Evolutionary conservation across 768 basidiomycete genomes (phyloP).

Genomic region (Lepiota subincarnata): DNA sequence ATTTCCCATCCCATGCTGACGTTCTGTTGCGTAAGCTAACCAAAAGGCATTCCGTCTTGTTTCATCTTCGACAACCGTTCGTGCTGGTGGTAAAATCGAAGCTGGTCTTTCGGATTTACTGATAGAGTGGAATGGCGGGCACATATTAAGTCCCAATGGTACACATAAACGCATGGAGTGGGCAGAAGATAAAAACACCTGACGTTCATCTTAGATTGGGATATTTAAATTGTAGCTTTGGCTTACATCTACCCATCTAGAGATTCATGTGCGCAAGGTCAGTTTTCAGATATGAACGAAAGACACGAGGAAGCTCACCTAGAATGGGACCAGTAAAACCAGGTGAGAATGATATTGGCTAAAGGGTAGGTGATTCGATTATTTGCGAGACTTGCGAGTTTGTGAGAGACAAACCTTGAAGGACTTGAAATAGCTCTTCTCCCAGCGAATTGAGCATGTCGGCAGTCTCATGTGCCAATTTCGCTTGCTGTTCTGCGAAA

Average conservation of each 20-base stretch:
- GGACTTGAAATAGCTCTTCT: slow-evolving; percentile 50
- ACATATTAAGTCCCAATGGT: slow-evolving; percentile 68
- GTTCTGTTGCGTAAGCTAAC: slow-evolving; percentile 66
- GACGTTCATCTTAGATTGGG: background rate
- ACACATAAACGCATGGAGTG: slow-evolving; percentile 54
- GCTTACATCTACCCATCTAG: slow-evolving; percentile 70
- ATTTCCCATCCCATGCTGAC: slow-evolving; percentile 62
- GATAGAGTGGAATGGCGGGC: slow-evolving; percentile 62
- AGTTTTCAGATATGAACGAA: slow-evolving; percentile 8
- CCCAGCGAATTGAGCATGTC: slow-evolving; percentile 47
- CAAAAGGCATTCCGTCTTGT: slow-evolving; percentile 70
- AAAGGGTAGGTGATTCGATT: background rate
- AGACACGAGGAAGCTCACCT: slow-evolving; percentile 37
- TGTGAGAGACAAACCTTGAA: slow-evolving; percentile 46
- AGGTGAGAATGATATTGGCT: slow-evolving; percentile 63
- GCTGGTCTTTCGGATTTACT: slow-evolving; percentile 51
- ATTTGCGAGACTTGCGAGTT: background rate
- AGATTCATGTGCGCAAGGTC: background rate
- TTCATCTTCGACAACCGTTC: slow-evolving; percentile 65
- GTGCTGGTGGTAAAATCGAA: slow-evolving; percentile 59
- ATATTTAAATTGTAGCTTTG: background rate
- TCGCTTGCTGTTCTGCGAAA: slow-evolving; percentile 64
- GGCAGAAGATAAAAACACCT: slow-evolving; percentile 61
- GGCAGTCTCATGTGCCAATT: slow-evolving; percentile 46
- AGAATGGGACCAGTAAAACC: slow-evolving; percentile 75